Evolutionary conservation across 805 yeast genomes (phyloP).

Genomic region (Barnettozyma wickerhamii): DNA sequence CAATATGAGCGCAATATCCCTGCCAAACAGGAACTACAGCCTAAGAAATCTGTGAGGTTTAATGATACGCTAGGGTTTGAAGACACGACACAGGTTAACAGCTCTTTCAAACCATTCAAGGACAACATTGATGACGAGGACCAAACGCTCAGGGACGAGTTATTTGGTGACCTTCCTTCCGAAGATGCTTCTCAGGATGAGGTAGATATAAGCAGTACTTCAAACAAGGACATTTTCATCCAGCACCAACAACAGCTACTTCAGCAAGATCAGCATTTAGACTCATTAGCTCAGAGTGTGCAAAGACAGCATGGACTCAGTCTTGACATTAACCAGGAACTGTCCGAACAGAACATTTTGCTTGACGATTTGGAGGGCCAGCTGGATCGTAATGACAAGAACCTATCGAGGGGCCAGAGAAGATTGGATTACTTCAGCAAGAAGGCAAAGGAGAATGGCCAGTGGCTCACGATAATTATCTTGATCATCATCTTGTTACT

Average conservation of each 20-base stretch:
- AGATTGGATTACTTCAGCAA: slow-evolving; percentile 36
- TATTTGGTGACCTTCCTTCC: slow-evolving; percentile 18
- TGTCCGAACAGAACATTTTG: slow-evolving; percentile 43
- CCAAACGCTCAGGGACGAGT: slow-evolving; percentile 9
- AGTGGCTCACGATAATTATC: slow-evolving; percentile 43
- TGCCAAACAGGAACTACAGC: slow-evolving; percentile 1
- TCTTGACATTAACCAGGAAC: slow-evolving; percentile 41
- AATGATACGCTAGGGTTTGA: slow-evolving; percentile 22
- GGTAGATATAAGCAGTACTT: slow-evolving; percentile 11
- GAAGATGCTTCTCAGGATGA: slow-evolving; percentile 5
- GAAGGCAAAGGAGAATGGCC: slow-evolving; percentile 43
- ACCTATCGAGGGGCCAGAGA: slow-evolving; percentile 37
- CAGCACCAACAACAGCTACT: slow-evolving; percentile 45
- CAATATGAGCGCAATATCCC: slow-evolving; percentile 14
- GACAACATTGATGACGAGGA: slow-evolving; percentile 12
- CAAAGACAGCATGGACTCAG: slow-evolving; percentile 42
- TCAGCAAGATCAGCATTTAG: slow-evolving; percentile 42
- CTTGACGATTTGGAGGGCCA: slow-evolving; percentile 47
- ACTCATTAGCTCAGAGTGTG: slow-evolving; percentile 38
- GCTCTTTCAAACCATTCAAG: slow-evolving; percentile 18
- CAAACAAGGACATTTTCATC: slow-evolving; percentile 34
- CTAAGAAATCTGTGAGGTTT: slow-evolving; percentile 26
- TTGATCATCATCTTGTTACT: slow-evolving; percentile 40
- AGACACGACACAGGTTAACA: slow-evolving; percentile 1
- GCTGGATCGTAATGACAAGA: slow-evolving; percentile 37